Conservation (phyloP, 2,329 filamentous ascomycete genomes). For the Neofusicoccum ribis region DNA sequence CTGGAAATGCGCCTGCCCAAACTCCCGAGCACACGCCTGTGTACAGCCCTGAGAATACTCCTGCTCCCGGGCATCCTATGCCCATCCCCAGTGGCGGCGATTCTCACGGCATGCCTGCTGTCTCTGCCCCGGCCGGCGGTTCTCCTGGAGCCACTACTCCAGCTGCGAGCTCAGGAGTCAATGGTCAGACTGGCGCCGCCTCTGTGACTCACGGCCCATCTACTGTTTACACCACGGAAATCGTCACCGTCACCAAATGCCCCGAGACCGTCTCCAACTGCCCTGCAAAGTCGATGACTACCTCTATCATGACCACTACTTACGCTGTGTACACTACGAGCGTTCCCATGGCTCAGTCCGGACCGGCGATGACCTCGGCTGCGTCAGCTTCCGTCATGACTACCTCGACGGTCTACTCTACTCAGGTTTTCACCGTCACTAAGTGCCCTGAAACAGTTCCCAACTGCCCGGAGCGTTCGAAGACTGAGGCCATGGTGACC, state of each 20-base stretch:
- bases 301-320: not conserved
- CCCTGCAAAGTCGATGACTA: constrained; percentile 1
- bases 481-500: not conserved
- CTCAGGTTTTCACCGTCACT: not conserved
- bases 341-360: not conserved
- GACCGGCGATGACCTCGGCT: too few species aligned
- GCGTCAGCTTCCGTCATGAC: not conserved
- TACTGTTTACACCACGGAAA: not conserved
- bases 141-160: too few species aligned
- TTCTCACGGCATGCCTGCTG: too few species aligned
- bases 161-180: too few species aligned
- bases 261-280: constrained; percentile 1
- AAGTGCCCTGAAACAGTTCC: not conserved
- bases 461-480: not conserved
- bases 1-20: too few species aligned
- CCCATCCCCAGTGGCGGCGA: too few species aligned
- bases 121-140: too few species aligned
- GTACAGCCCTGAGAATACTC: too few species aligned
- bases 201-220: too few species aligned
- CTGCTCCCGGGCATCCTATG: too few species aligned
- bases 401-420: constrained; percentile 15
- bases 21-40: too few species aligned
- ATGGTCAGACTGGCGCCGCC: too few species aligned
- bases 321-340: not conserved
- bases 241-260: constrained; percentile 9